Conservation (phyloP, 2,329 filamentous ascomycete genomes). For the Passalora sequoiae region DNA sequence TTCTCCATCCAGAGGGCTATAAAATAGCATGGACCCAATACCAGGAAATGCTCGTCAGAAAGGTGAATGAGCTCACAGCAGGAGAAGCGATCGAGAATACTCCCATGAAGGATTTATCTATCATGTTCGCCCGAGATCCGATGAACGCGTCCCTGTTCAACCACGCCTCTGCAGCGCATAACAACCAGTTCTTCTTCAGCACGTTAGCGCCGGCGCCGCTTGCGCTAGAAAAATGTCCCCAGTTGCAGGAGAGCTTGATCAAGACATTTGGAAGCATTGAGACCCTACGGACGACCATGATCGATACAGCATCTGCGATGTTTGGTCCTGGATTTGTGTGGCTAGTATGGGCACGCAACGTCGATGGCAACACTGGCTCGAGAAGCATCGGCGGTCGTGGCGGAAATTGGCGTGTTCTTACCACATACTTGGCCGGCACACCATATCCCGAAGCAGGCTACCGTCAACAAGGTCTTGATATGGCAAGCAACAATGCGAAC, state of each 20-base stretch:
- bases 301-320: slow-evolving; percentile 79
- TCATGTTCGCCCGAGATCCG: slow-evolving; percentile 74
- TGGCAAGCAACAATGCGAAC: slow-evolving; percentile 54
- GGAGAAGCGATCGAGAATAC: slow-evolving; percentile 63
- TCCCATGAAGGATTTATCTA: slow-evolving; percentile 61
- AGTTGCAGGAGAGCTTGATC: slow-evolving; percentile 57
- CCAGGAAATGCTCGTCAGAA: slow-evolving; percentile 66
- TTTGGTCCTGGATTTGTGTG: slow-evolving; percentile 97
- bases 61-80: slow-evolving; percentile 67
- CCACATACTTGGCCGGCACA: slow-evolving; percentile 86
- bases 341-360: slow-evolving; percentile 58
- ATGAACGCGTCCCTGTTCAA: slow-evolving; percentile 79
- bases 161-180: slow-evolving; percentile 92
- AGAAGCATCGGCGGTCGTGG: slow-evolving; percentile 35
- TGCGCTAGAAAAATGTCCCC: slow-evolving; percentile 51
- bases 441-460: slow-evolving; percentile 83
- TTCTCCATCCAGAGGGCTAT: slow-evolving; percentile 67
- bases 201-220: slow-evolving; percentile 19
- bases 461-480: slow-evolving; percentile 63
- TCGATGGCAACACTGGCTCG: slow-evolving; percentile 6
- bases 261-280: slow-evolving; percentile 75
- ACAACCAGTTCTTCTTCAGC: slow-evolving; percentile 81
- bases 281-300: slow-evolving; percentile 72
- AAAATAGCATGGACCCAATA: slow-evolving; percentile 77
- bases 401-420: slow-evolving; percentile 61